A percentile compares a stretch with the other conserved stretches of the same genome.
These are phyloP conservation scores for Linanthus parryae DNA, from an alignment of 148 eudicot species.

Conservation along the genomic window DNA sequence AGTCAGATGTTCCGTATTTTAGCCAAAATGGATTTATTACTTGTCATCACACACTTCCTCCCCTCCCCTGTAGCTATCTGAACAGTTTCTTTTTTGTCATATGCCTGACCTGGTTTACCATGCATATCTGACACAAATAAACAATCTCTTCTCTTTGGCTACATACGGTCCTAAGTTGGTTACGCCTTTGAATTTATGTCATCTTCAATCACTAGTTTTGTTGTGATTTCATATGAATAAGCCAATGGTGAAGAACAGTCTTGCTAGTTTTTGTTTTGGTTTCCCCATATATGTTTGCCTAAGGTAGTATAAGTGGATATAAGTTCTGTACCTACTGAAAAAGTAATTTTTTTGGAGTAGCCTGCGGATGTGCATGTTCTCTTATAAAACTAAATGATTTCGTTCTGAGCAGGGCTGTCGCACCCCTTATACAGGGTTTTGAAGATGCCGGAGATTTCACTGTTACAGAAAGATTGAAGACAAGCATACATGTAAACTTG, in stretches of 20 bases:
- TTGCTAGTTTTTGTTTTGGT: background rate
- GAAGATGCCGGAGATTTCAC: constrained; percentile 99
- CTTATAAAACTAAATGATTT: too few species aligned
- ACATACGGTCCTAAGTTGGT: background rate
- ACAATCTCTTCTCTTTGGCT: background rate
- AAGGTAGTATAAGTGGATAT: constrained; percentile 5
- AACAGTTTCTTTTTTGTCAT: background rate
- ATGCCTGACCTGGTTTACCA: background rate
- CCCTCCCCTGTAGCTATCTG: background rate
- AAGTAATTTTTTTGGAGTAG: background rate
- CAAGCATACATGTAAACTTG: constrained; percentile 81
- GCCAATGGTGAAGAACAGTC: background rate
- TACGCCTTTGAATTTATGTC: too few species aligned
- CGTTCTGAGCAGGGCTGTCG: constrained; percentile 84
- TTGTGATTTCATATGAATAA: background rate
- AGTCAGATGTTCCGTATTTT: too few species aligned
- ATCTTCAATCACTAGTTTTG: too few species aligned
- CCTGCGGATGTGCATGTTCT: constrained; percentile 16
- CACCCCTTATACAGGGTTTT: constrained; percentile 93
- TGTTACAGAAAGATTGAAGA: constrained; percentile 70
- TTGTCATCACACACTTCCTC: background rate
- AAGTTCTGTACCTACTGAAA: background rate
- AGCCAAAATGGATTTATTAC: background rate
- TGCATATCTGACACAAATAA: background rate
- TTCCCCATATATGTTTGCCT: background rate